Evolutionary conservation across 495 filamentous ascomycete species (phyloP).

Genomic region (Daldinia caldariorum): DNA sequence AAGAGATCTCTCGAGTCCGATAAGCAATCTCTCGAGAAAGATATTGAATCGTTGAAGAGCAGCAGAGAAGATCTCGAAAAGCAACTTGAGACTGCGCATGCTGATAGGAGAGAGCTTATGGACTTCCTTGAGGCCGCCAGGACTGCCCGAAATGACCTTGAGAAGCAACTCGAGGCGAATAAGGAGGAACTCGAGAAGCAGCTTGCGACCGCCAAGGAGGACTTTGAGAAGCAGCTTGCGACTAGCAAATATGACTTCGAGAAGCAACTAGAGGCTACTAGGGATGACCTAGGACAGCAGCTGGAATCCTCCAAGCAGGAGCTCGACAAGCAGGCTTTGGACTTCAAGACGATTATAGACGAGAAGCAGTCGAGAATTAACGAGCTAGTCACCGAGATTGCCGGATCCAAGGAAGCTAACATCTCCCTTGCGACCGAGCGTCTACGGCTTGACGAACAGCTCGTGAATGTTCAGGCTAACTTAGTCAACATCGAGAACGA

Average conservation of each 20-base stretch:
- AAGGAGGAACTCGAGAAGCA: slow-evolving; percentile 38
- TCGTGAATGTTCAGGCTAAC: slow-evolving; percentile 39
- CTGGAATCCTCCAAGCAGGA: slow-evolving; percentile 36
- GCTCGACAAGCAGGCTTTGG: slow-evolving; percentile 47
- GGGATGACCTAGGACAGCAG: slow-evolving; percentile 34
- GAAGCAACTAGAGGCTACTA: slow-evolving; percentile 31
- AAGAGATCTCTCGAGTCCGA: slow-evolving; percentile 7
- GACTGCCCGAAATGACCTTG: slow-evolving; percentile 42
- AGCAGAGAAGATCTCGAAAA: slow-evolving; percentile 47
- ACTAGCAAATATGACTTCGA: slow-evolving; percentile 35
- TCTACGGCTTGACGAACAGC: slow-evolving; percentile 35
- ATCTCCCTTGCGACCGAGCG: slow-evolving; percentile 43
- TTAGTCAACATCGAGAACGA: slow-evolving; percentile 37
- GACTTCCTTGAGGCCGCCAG: slow-evolving; percentile 27
- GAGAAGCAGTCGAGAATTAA: slow-evolving; percentile 46
- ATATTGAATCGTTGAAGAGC: slow-evolving; percentile 35
- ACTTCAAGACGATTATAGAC: slow-evolving; percentile 47
- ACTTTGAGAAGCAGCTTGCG: slow-evolving; percentile 33
- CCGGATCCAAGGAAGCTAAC: slow-evolving; percentile 48
- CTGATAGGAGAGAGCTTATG: slow-evolving; percentile 31
- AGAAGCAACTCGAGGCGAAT: slow-evolving; percentile 44
- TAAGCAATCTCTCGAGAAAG: slow-evolving; percentile 29
- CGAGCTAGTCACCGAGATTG: slow-evolving; percentile 43
- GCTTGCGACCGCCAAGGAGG: slow-evolving; percentile 30
- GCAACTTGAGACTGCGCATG: slow-evolving; percentile 48